Base-by-base conservation (phyloP, 352 stramenopile species). In the Phytopythium sindhum region DNA sequence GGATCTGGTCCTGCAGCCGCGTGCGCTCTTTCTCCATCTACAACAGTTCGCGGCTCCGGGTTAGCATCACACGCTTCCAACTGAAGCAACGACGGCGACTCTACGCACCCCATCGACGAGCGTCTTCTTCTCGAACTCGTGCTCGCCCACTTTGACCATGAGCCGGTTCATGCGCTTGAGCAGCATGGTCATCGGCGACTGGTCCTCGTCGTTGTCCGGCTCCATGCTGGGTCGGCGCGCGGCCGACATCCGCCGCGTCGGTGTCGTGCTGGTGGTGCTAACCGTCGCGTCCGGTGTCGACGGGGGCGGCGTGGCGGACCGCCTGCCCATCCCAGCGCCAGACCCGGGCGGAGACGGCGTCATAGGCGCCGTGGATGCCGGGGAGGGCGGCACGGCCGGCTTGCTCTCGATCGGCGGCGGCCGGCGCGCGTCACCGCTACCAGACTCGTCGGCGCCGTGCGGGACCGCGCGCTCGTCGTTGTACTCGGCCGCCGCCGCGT, bases 91-190 rank as follows among this genome's bases (percentile, higher is more conserved):
- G 15, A 19, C 24, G 33, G 41, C 41, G 8, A 28, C 7, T 6
- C 39, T 15, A 64, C 65, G 29, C 60, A 88, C 79, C 66, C 77
- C 70, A 45, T 91, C 81, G 47, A 93, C 84, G 28, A 94, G 79
- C 66, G 75, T 90, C 64, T 90, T 91, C 75, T 94, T 94, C 69
- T 94, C 86, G 50, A 93, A 94, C 65, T 94, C 86, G 74, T 93
- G 86, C 62, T 94, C 84, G 53, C 86, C 86, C 12, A 86, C 84
- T 64, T 90, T 88, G 54, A 94, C 71, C 84, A 93, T 92, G n/a
- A 94, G 72, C 44, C 80, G 75, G 67, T 94, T 94, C 57, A 94
- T 74, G 42, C 86, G 72, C 45, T 87, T 88, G 17, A 94, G 67
- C 57, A 94, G 69, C 86, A 94, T 93, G 10, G 72, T 57, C 77